These are phyloP conservation scores for Sclerotinia nivalis DNA, from an alignment of 2,329 filamentous ascomycete species.

Conservation along the genomic window DNA sequence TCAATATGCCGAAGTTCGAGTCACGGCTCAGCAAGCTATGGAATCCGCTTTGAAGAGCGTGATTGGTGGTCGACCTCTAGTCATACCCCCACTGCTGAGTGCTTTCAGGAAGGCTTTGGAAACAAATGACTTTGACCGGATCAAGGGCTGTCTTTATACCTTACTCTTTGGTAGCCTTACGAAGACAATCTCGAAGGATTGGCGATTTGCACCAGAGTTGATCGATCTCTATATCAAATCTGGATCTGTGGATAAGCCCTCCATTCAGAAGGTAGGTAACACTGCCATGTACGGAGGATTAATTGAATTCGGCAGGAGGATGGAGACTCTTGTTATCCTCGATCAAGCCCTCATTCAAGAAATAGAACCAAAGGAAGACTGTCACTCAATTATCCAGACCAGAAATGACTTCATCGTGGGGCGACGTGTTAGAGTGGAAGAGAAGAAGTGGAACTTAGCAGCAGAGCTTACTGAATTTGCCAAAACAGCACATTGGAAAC, in stretches of 20 bases:
- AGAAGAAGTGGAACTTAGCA: conserved; percentile 77
- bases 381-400: conserved; percentile 55
- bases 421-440: conserved; percentile 75
- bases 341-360: conserved; percentile 67
- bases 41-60: conserved; percentile 93
- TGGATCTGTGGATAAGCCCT: conserved; percentile 87
- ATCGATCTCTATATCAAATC: conserved; percentile 89
- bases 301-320: conserved; percentile 86
- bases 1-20: conserved; percentile 91
- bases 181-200: conserved; percentile 86
- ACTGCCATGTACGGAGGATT: conserved; percentile 76
- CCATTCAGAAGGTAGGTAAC: conserved; percentile 84
- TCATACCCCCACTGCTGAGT: conserved; percentile 84
- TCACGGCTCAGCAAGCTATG: conserved; percentile 85
- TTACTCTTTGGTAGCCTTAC: conserved; percentile 84
- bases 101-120: conserved; percentile 77
- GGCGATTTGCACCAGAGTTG: conserved; percentile 90
- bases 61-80: conserved; percentile 81
- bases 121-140: conserved; percentile 79
- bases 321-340: conserved; percentile 83
- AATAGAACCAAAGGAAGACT: conserved; percentile 23
- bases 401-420: conserved; percentile 74
- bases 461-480: conserved; percentile 78
- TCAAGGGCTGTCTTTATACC: conserved; percentile 93
- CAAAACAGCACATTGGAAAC: conserved; percentile 90